Evolutionary conservation across 139 green algal species (phyloP).

Genomic region (Asterochloris sp.): DNA sequence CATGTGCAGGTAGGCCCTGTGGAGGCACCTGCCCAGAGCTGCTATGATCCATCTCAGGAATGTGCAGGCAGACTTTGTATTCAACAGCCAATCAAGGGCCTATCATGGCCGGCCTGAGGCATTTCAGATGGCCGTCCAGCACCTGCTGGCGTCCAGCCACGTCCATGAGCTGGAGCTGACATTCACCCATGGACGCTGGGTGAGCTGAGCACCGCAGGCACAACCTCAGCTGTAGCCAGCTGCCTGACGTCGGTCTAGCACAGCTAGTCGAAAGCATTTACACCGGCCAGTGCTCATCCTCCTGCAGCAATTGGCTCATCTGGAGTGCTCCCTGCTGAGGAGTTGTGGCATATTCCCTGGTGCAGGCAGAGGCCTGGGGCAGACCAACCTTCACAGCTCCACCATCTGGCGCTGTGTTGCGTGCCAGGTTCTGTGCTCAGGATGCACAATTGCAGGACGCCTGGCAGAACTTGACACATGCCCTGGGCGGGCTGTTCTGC

Average conservation of each 20-base stretch:
- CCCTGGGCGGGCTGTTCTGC: conserved; percentile 63
- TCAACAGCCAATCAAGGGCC: too few relatives aligned
- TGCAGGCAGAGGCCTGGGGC: conserved; percentile 17
- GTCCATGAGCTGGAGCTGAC: conserved; percentile 38
- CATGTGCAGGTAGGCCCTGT: not conserved
- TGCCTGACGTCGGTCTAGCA: not conserved
- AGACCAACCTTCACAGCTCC: not conserved
- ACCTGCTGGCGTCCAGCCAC: conserved; percentile 14
- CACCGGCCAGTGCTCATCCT: too few relatives aligned
- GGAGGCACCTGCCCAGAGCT: too few relatives aligned
- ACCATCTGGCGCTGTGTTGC: conserved; percentile 19
- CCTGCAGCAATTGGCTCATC: too few relatives aligned
- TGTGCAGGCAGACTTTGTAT: too few relatives aligned
- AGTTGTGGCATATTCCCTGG: not conserved
- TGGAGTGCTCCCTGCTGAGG: too few relatives aligned
- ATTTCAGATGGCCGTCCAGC: conserved; percentile 24
- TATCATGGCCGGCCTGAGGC: too few relatives aligned
- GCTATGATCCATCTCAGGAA: too few relatives aligned
- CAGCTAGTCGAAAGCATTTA: not conserved
- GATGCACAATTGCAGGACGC: not conserved
- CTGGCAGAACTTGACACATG: conserved; percentile 49
- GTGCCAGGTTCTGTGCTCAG: not conserved
- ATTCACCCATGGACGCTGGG: conserved; percentile 45
- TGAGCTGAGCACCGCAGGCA: conserved; percentile 1
- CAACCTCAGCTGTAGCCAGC: not conserved